Conservation (phyloP, 805 yeast species). For the Yarrowia alimentaria region DNA sequence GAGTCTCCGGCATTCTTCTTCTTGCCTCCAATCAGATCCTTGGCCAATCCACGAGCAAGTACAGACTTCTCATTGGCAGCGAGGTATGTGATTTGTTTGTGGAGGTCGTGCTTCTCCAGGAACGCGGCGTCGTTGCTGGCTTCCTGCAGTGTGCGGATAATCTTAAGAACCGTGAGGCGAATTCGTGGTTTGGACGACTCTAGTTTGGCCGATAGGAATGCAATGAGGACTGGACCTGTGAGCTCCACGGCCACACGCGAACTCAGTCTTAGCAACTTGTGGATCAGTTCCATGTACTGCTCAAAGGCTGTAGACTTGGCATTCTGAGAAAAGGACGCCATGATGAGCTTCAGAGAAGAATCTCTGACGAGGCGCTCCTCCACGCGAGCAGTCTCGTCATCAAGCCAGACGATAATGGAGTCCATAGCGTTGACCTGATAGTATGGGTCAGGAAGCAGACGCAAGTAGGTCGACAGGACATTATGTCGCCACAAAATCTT, state of each 20-base stretch:
- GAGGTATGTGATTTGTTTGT: conserved; percentile 2
- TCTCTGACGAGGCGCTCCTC: conserved; percentile 29
- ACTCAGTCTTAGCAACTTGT: background rate
- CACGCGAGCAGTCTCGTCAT: conserved; percentile 34
- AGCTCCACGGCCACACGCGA: conserved; percentile 9
- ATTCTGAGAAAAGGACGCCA: conserved; percentile 9
- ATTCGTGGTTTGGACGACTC: conserved; percentile 17
- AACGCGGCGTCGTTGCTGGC: conserved; percentile 7
- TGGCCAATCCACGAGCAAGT: conserved; percentile 22
- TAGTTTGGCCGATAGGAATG: conserved; percentile 8
- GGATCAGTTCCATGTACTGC: conserved; percentile 15
- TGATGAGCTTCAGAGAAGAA: conserved; percentile 26
- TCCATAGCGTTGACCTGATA: conserved; percentile 60
- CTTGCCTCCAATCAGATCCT: conserved; percentile 4
- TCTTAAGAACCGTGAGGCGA: conserved; percentile 8
- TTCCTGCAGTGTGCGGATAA: conserved; percentile 4
- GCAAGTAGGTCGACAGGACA: conserved; percentile 43
- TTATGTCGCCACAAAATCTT: conserved; percentile 42
- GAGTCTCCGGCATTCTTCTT: background rate
- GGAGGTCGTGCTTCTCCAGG: conserved; percentile 5
- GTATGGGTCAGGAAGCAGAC: conserved; percentile 50
- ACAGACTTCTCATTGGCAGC: conserved; percentile 14
- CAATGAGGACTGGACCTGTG: conserved; percentile 1
- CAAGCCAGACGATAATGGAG: conserved; percentile 44
- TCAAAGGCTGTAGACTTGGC: conserved; percentile 8